phyloP scores from a whole-genome alignment of 331 rosid species.

The Rhamnella rubrinervis region DNA sequence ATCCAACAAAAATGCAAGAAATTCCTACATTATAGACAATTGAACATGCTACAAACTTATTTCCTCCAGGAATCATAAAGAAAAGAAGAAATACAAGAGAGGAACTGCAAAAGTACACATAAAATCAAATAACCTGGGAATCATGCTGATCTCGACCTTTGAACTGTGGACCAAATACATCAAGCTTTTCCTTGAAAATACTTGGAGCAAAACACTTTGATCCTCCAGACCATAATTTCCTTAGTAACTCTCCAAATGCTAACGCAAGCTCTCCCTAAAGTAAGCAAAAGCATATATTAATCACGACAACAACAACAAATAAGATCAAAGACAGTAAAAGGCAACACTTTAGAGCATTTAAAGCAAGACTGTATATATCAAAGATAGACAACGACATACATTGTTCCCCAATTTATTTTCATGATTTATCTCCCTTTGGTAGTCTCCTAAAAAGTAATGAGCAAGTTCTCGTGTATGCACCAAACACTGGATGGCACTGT shows the following conservation, averaged over 20 bases:
- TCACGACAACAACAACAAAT: not conserved
- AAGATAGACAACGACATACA: constrained; percentile 36
- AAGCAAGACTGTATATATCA: constrained; percentile 20
- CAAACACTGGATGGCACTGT: constrained; percentile 86
- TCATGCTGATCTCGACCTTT: constrained; percentile 87
- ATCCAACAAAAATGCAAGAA: constrained; percentile 87
- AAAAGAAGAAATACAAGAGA: not conserved
- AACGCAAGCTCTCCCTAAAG: constrained; percentile 87
- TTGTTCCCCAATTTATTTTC: constrained; percentile 86
- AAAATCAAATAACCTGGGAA: constrained; percentile 64
- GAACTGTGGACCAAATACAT: constrained; percentile 81
- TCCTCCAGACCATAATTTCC: constrained; percentile 82
- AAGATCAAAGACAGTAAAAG: constrained; percentile 7
- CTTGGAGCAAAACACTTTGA: constrained; percentile 60
- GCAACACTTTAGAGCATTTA: not conserved
- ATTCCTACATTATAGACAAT: constrained; percentile 57
- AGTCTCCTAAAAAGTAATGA: constrained; percentile 81
- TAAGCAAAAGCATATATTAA: constrained; percentile 4
- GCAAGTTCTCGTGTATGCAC: constrained; percentile 77
- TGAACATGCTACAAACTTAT: constrained; percentile 19
- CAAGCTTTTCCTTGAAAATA: constrained; percentile 62
- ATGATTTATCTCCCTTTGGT: constrained; percentile 64
- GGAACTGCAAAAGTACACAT: constrained; percentile 14
- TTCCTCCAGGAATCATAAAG: constrained; percentile 18
- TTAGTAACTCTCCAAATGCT: constrained; percentile 81